Evolutionary conservation across 1,284 basidiomycete genomes (phyloP).

Genomic region (Boletus sp.): DNA sequence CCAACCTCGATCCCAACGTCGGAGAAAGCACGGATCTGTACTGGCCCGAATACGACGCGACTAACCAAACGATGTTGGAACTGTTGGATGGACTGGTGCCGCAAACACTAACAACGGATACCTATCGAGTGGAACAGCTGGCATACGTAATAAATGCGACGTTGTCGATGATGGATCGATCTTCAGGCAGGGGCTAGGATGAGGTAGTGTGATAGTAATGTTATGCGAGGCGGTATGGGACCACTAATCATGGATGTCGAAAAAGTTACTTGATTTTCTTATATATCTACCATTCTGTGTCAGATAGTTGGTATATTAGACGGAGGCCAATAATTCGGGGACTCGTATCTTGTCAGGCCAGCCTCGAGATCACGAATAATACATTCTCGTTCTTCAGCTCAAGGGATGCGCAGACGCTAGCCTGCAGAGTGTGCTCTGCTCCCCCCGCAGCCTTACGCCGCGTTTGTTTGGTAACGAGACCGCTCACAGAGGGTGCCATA

Average conservation of each 20-base stretch:
- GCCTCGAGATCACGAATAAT: too few relatives aligned
- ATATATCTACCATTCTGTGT: too few relatives aligned
- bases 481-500: conserved; percentile 18
- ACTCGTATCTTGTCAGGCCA: too few relatives aligned
- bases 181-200: too few relatives aligned
- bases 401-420: too few relatives aligned
- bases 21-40: conserved; percentile 34
- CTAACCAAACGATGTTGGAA: conserved; percentile 46
- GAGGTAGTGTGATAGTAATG: too few relatives aligned
- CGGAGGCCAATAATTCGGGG: too few relatives aligned
- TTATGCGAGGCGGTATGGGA: too few relatives aligned
- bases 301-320: too few relatives aligned
- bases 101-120: conserved; percentile 42
- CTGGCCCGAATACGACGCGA: conserved; percentile 54
- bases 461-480: neutral
- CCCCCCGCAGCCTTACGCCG: neutral
- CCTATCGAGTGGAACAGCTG: conserved; percentile 48
- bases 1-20: conserved; percentile 53
- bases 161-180: conserved; percentile 22
- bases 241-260: too few relatives aligned
- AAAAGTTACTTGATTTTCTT: too few relatives aligned
- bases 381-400: too few relatives aligned
- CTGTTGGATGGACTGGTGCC: conserved; percentile 46
- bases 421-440: neutral
- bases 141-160: conserved; percentile 44